Evolutionary conservation across 176 grass and related monocot genomes (phyloP), one percentile per base, ranked within the genome.

Genomic region (Zea luxurians): DNA sequence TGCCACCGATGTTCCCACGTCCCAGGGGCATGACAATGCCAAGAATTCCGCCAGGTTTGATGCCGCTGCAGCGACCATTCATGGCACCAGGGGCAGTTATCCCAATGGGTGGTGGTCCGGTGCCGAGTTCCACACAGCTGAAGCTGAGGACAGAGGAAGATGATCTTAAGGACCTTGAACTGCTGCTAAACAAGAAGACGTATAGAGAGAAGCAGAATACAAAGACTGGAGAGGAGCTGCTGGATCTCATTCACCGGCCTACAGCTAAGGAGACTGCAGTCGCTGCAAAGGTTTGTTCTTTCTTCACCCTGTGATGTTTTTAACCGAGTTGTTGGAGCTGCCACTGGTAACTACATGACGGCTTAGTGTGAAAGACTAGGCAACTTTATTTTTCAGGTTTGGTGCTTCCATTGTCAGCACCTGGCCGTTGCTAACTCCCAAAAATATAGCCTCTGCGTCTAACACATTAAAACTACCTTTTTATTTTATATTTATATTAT

Each of bases 241-340:
- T 98, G 78, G 96, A 98, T 90, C 92, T 98, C 46, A 98, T 98
- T 81, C 96, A 98, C 83, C 73, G 96, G 9, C 96, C 96, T 44
- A 98, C 96, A 0, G 96, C 96, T 38, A 98, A 66, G 80, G 96
- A 98, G 78, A 98, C 92, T 1, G 96, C 96, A 58, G 96, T 98
- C 5, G 96, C 96, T 75, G 96, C 96, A 53, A 98, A 98, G 91
- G 96, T 94, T 89, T 83, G 85, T 52, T 74, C 74, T 74, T 79
- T 77, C 20, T 70, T 85, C 11, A 38, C 61, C 34, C 65, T 38
- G 34, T 57, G 55, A 6, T 48, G 62, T 70, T 34, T 47, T 54
- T 65, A 37, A 15, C 9, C 21, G n/a, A 66, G 15, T 27, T 66
- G 6, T 63, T 12, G 35, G 20, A 48, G 13, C 27, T 1, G 2